phyloP scores from a whole-genome alignment of 768 basidiomycete species.

The Boletus speciosus region DNA sequence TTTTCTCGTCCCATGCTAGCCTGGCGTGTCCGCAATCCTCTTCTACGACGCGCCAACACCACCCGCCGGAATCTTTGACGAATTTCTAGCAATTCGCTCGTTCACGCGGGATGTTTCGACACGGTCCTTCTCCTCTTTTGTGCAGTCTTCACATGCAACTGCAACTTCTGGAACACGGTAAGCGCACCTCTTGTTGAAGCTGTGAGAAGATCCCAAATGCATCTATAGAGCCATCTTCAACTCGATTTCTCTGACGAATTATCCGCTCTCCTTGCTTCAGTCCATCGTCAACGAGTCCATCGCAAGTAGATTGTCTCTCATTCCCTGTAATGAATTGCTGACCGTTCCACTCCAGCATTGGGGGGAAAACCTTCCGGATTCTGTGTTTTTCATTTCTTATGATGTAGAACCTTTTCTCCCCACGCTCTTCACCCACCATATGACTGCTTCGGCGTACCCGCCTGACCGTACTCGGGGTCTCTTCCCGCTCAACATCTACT shows the following conservation, averaged over 20 bases:
- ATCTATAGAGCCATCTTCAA: constrained; percentile 4
- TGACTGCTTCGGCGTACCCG: constrained; percentile 43
- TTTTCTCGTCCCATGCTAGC: background rate
- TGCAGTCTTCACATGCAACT: constrained; percentile 1
- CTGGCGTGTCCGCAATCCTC: constrained; percentile 30
- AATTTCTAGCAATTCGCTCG: constrained; percentile 22
- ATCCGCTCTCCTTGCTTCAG: constrained; percentile 14
- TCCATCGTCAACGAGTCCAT: constrained; percentile 12
- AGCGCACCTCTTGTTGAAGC: background rate
- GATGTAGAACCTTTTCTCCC: constrained; percentile 52
- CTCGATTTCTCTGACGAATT: constrained; percentile 4
- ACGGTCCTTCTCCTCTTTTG: constrained; percentile 14
- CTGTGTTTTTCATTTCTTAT: constrained; percentile 9
- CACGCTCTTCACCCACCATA: constrained; percentile 35
- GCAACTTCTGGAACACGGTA: constrained; percentile 1
- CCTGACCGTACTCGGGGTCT: constrained; percentile 34
- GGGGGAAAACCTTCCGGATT: background rate
- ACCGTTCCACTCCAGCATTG: constrained; percentile 15
- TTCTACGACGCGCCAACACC: constrained; percentile 51
- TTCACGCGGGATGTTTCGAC: constrained; percentile 5
- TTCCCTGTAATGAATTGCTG: background rate
- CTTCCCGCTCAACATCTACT: constrained; percentile 47
- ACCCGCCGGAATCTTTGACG: constrained; percentile 20
- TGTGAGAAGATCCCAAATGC: background rate
- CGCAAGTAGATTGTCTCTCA: constrained; percentile 3